Base-by-base conservation (phyloP, 2,329 filamentous ascomycete genomes). In the Parasarocladium wereldwijsianum region DNA sequence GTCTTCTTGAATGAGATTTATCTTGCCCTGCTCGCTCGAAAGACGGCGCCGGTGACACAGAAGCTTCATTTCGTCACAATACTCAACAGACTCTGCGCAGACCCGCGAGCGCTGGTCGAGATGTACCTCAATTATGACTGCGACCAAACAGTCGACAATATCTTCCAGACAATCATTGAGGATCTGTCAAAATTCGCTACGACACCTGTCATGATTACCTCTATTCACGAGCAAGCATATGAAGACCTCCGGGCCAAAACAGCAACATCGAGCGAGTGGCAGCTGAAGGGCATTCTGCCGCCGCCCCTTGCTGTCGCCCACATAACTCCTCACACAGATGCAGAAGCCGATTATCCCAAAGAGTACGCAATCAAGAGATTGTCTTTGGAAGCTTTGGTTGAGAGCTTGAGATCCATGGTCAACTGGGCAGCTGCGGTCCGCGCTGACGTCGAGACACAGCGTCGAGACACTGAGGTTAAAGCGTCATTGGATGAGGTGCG, bases 1-100 rank as follows among this genome's bases (percentile, higher is more conserved):
- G 87, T 98, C 0, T 96, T 98, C 48, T 57, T 98, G 35, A 96
- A 96, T 49, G 90, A 98, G 48, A 92, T 98, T 17, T 98, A 98
- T 47, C 62, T 98, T 5, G 79, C 86, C 1, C 83, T 96, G 24
- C 60, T 98, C 21, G 87, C 93, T 29, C 81, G 87, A 51, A 75
- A 78, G 38, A 86, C 76, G 35, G 85, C 87, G 1, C 87, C 87
- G 4, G 58, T 78, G 8, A 85, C 85, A 36, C 90, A 98, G 49
- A 98, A 96, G 54, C 70, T 90, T 32, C 85, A 87, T 47, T 90
- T 96, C 40, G 71, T 98, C 51, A 76, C 74, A 36, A 73, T 98
- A 16, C 65, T 98, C 31, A 80, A 83, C 43, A 70, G 87, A 34
- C 64, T 98, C 27, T 86, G 80, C 35, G 75, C 72, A 11, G 90